Base-by-base conservation (phyloP, 208 protist species). In the Trypanosomatidae sp. region DNA sequence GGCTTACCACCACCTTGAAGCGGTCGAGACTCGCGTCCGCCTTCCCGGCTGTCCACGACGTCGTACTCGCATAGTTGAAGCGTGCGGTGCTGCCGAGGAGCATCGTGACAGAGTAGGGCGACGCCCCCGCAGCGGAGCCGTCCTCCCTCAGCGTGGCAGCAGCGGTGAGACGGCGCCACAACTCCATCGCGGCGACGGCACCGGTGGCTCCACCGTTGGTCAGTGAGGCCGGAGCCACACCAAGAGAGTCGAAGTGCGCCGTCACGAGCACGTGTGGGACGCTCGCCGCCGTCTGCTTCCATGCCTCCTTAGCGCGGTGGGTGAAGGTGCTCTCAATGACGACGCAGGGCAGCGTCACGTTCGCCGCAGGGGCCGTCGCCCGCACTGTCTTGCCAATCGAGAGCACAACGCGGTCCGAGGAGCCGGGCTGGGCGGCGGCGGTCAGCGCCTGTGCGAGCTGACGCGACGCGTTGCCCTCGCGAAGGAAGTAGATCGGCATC, bases 41-140 rank as follows among this genome's bases (percentile, higher is more conserved):
- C 50, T 79, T 76, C 66, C 59, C n/a, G n/a, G 80, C 33, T 3
- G 90, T 50, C 90, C 92, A 97, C 25, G 71, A 58, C 0, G 72
- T 67, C 46, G 92, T 94, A 30, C 81, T 77, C 6, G 71, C 84
- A 77, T 95, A 97, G 78, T 94, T 94, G 28, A 92, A 82, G 41
- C 88, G 88, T 2, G 88, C 80, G 15, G 87, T 89, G 77, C 83
- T 97, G 36, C 85, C 88, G 2, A 94, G 71, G 25, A 93, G 53
- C 62, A 91, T 52, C n/a, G 83, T 88, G 9, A 91, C 71, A 22
- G 66, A 43, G 69, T 82, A 92, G 28, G 89, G 82, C 1, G 62
- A 36, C 15, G 73, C 49, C 7, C 67, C 59, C 62, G n/a, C n/a
- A n/a, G n/a, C n/a, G n/a, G n/a, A n/a, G n/a, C n/a, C n/a, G n/a